Evolutionary conservation across 1,284 basidiomycete genomes (phyloP).

Genomic region (Heliocybe sulcata): DNA sequence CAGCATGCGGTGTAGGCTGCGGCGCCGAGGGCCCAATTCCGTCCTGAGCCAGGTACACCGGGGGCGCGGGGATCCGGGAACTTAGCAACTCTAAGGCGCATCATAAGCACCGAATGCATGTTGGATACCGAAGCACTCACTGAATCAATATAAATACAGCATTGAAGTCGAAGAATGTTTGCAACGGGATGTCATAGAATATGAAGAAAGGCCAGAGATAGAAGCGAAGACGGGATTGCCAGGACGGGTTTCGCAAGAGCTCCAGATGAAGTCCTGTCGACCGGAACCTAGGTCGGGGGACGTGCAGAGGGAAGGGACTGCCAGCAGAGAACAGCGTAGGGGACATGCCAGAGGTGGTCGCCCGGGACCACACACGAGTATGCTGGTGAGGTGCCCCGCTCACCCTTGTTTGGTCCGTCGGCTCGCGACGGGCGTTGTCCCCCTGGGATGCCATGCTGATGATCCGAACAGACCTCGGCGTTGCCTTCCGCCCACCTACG

Average conservation of each 20-base stretch:
- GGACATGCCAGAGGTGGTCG: constrained; percentile 40
- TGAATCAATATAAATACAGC: constrained; percentile 69
- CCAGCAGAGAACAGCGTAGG: constrained; percentile 38
- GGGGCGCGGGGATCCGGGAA: constrained; percentile 61
- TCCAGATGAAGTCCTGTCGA: constrained; percentile 56
- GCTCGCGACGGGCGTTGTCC: constrained; percentile 29
- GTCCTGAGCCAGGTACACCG: constrained; percentile 59
- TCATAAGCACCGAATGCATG: neutral
- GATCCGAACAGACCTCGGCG: constrained; percentile 71
- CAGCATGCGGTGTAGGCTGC: constrained; percentile 77
- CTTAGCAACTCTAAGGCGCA: constrained; percentile 47
- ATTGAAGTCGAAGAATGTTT: constrained; percentile 80
- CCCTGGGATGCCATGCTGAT: constrained; percentile 48
- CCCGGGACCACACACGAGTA: constrained; percentile 52
- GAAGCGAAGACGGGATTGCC: constrained; percentile 51
- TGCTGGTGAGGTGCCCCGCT: constrained; percentile 12
- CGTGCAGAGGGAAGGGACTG: constrained; percentile 22
- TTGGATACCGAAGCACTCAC: constrained; percentile 36
- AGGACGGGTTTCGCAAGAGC: constrained; percentile 53
- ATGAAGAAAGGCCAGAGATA: constrained; percentile 60
- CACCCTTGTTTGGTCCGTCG: constrained; percentile 45
- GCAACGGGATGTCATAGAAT: constrained; percentile 63
- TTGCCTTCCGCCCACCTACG: constrained; percentile 59
- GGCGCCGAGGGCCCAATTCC: constrained; percentile 71
- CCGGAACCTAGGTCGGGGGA: constrained; percentile 52